Conservation (phyloP, 768 basidiomycete species). For the Pulveroboletus sp. region DNA sequence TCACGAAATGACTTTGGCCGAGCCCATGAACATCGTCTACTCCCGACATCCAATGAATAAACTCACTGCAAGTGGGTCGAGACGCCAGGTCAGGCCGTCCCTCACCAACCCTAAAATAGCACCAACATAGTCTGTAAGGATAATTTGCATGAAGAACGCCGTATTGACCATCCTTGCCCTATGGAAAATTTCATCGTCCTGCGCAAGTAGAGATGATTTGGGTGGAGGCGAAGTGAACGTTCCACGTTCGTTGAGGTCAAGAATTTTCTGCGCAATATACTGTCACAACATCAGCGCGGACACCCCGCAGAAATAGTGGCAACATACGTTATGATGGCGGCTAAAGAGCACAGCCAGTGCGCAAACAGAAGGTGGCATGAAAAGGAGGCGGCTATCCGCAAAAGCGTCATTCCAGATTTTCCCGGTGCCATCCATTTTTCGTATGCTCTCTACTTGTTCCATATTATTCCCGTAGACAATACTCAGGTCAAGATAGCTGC, state of each 20-base stretch:
- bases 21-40: background rate
- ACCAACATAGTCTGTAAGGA: conserved; percentile 72
- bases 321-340: conserved; percentile 71
- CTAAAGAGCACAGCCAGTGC: conserved; percentile 67
- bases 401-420: conserved; percentile 67
- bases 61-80: conserved; percentile 62
- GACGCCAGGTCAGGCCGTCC: conserved; percentile 62
- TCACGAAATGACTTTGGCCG: conserved; percentile 47
- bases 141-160: conserved; percentile 67
- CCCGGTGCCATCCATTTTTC: conserved; percentile 66
- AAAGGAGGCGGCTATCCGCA: conserved; percentile 59
- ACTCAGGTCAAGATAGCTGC: conserved; percentile 76
- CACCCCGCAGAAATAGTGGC: background rate
- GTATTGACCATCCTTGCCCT: conserved; percentile 73
- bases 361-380: conserved; percentile 71
- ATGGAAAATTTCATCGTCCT: conserved; percentile 79
- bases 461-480: conserved; percentile 67
- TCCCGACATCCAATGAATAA: background rate
- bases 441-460: conserved; percentile 44
- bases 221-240: conserved; percentile 35
- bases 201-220: conserved; percentile 31
- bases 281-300: conserved; percentile 27
- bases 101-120: conserved; percentile 68
- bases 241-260: conserved; percentile 65
- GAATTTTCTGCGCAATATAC: conserved; percentile 67